A percentile compares a stretch with the other conserved stretches of the same genome.
These are phyloP conservation scores for Agarophyton chilense DNA, from an alignment of 23 red algal genomes.

Conservation along the genomic window DNA sequence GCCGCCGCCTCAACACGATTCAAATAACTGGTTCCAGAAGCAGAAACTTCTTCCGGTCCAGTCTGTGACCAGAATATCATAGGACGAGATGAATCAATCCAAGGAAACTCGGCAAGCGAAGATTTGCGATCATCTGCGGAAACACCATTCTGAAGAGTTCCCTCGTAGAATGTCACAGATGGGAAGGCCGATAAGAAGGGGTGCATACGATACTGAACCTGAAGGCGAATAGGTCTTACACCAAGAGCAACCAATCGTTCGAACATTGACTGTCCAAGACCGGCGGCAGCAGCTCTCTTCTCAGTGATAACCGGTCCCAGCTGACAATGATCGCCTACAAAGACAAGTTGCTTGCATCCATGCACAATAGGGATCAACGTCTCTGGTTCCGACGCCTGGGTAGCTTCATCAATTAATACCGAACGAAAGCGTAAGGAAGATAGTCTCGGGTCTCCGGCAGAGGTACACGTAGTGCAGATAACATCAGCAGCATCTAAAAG, in stretches of 20 bases:
- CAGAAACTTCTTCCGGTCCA: conserved; percentile 92
- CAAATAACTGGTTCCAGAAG: conserved; percentile 91
- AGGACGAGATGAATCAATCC: conserved; percentile 71
- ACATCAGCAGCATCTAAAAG: conserved; percentile 85
- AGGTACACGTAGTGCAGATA: conserved; percentile 79
- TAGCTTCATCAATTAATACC: conserved; percentile 91
- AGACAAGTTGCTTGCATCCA: conserved; percentile 95
- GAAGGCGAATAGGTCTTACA: conserved; percentile 80
- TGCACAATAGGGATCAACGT: conserved; percentile 89
- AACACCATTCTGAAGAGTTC: conserved; percentile 91
- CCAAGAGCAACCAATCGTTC: conserved; percentile 88
- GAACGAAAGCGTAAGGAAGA: conserved; percentile 69
- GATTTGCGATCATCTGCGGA: conserved; percentile 82
- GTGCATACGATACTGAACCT: conserved; percentile 99
- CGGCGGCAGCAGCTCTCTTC: conserved; percentile 89
- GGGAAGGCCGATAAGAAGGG: conserved; percentile 90
- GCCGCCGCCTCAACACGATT: conserved; percentile 88
- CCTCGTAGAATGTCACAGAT: conserved; percentile 92
- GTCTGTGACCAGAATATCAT: conserved; percentile 94
- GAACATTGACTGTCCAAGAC: conserved; percentile 93
- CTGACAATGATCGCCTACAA: conserved; percentile 91
- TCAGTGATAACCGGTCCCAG: conserved; percentile 86
- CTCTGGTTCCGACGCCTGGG: conserved; percentile 89
- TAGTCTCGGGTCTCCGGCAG: conserved; percentile 82
- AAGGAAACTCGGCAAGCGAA: conserved; percentile 75